Base-by-base conservation (phyloP, 2,329 filamentous ascomycete genomes). In the Scortechinia acanthostroma region DNA sequence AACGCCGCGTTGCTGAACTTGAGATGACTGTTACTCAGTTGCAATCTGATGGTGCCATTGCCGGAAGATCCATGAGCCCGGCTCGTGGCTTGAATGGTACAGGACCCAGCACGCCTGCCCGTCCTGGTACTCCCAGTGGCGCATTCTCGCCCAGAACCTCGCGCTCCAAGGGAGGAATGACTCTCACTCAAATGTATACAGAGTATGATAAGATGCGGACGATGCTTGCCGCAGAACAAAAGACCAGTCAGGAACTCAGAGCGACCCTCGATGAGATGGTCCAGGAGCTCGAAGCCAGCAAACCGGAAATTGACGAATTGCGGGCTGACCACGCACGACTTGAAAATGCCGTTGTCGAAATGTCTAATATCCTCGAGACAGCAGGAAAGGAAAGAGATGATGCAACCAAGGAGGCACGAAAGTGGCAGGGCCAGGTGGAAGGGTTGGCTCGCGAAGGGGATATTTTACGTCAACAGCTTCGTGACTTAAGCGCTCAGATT, bases 331-430 rank as follows among this genome's bases (percentile, higher is more conserved):
- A 40, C 35, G 17, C 10, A 10, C 35, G 35, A 10, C 17, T 40
- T 6, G 35, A 40, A 19, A 40, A 65, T 70, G 46, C 52, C 69
- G 13, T 68, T 74, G n/a, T 66, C 69, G 17, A 60, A 59, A 5
- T 55, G 59, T 21, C 59, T 61, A 43, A 43, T 42, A 53, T 48
- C 4, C 55, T 53, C 42, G 55, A 55, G 17, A 64, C 65, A 5
- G 68, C 76, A 13, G 81, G 77, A 0, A 79, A 84, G 52, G 74
- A 77, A 2, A 74, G 83, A 46, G 78, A 83, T 42, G 78, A 84
- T 52, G 65, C 82, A 2, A 82, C 77, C 60, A 79, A 76, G 53
- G 70, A 19, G 35, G 35, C 35, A 19, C 35, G 35, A 6, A 40
- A 40, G 35, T 40, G 35, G 35, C 35, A 40, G 17, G 35, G 35